Base-by-base conservation (phyloP, 176 grass and related monocot species). In the Luzula sylvatica region DNA sequence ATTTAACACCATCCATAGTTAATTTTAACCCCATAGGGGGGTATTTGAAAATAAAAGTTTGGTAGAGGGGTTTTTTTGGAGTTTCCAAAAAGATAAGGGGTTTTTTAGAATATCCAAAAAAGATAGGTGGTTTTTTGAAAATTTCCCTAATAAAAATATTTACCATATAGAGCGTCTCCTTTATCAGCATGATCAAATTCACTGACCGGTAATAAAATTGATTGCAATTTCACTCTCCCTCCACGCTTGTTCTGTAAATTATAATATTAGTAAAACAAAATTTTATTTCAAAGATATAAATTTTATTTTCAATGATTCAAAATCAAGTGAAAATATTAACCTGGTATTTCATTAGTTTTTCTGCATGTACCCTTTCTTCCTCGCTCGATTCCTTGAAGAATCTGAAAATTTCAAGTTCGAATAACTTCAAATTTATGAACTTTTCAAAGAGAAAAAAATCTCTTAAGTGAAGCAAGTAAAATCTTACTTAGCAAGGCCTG, bases 311-410 rank as follows among this genome's bases (percentile, higher is more conserved):
- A 22, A 68, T 20, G 1, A 41, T 12, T 38, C 12, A 42, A 2
- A 27, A 38, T 23, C 14, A 64, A 23, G 19, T 1, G 12, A 4
- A 30, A 46, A 7, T 22, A 40, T 6, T 1, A 24, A 78, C 66
- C 58, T 71, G 67, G 51, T 78, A 78, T 44, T 71, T 32, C 75
- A 78, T 78, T 8, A 78, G 38, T 17, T 71, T 71, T 58, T 71
- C 75, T 14, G 75, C 75, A 64, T 71, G 75, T 8, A 50, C 75
- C 22, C 74, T 60, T 65, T 77, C 74, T 55, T 77, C 74, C 44
- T 77, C 57, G 27, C 74, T 77, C 16, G 74, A 77, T 29, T 56
- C 74, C 66, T 77, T 64, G n/a, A 70, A 77, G 48, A 77, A 77
- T 56, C 74, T 77, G 40, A 48, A 46, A 76, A 42, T 63, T 35